phyloP scores from a whole-genome alignment of 1,139 yeast species.

The Magnusiomyces paraingens region DNA sequence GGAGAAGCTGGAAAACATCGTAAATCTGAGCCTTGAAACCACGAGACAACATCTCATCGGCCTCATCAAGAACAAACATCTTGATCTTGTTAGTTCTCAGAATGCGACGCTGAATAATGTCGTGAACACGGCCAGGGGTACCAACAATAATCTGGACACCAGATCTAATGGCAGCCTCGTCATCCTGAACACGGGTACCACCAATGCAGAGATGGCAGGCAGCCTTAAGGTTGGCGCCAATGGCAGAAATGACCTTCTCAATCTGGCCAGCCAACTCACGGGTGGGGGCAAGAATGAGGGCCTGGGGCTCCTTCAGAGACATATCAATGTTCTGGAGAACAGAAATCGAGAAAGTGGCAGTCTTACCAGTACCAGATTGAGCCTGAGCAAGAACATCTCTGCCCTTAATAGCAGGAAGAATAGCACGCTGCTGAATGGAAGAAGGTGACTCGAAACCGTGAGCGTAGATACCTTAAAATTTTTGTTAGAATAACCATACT shows the following conservation, averaged over 20 bases:
- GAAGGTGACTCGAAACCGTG: slow-evolving; percentile 95
- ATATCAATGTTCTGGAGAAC: slow-evolving; percentile 77
- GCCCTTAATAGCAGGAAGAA: slow-evolving; percentile 84
- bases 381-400: slow-evolving; percentile 95
- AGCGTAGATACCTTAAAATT: slow-evolving; percentile 61
- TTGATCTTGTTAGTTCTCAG: slow-evolving; percentile 65
- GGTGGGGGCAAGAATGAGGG: slow-evolving; percentile 88
- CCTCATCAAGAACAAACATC: slow-evolving; percentile 86
- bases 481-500: neutral
- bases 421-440: slow-evolving; percentile 92
- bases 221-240: slow-evolving; percentile 78
- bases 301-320: slow-evolving; percentile 60
- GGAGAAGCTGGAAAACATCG: slow-evolving; percentile 76
- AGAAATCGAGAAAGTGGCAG: slow-evolving; percentile 93
- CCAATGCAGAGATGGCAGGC: slow-evolving; percentile 91
- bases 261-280: slow-evolving; percentile 91
- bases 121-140: slow-evolving; percentile 91
- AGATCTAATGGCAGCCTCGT: slow-evolving; percentile 58
- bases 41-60: slow-evolving; percentile 83
- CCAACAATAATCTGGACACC: slow-evolving; percentile 95
- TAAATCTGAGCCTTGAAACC: slow-evolving; percentile 92
- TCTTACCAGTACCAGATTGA: slow-evolving; percentile 97
- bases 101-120: slow-evolving; percentile 73
- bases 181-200: slow-evolving; percentile 80
- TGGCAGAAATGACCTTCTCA: slow-evolving; percentile 71